Conservation (phyloP, 2,329 filamentous ascomycete species). For the Colletotrichum tabaci region DNA sequence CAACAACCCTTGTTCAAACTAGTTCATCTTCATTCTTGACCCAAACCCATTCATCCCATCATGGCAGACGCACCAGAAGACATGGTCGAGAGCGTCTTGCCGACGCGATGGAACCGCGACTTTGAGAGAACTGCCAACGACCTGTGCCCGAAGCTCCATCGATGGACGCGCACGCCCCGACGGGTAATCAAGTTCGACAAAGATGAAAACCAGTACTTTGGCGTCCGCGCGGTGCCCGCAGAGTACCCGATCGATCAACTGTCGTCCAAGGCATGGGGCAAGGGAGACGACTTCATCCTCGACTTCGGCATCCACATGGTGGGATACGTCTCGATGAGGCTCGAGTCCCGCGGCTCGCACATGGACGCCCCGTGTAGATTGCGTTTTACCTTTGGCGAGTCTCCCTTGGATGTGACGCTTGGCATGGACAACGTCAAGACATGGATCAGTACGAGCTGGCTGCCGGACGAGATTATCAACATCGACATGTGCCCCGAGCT, state of each 20-base stretch:
- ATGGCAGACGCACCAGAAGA: slow-evolving; percentile 31
- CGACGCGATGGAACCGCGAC: slow-evolving; percentile 32
- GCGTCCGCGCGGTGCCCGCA: slow-evolving; percentile 40
- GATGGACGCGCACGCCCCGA: slow-evolving; percentile 41
- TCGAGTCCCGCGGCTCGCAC: slow-evolving; percentile 48
- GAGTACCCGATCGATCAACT: slow-evolving; percentile 42
- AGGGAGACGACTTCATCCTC: slow-evolving; percentile 49
- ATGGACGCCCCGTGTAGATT: slow-evolving; percentile 54
- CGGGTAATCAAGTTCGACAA: slow-evolving; percentile 45
- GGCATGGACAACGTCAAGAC: slow-evolving; percentile 51
- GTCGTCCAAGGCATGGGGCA: slow-evolving; percentile 45
- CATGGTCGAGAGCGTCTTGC: slow-evolving; percentile 33
- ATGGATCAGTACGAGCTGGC: slow-evolving; percentile 56
- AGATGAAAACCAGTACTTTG: slow-evolving; percentile 45
- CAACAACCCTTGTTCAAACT: not conserved
- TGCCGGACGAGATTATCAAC: slow-evolving; percentile 55
- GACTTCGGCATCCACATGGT: slow-evolving; percentile 53
- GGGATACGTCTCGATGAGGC: slow-evolving; percentile 50
- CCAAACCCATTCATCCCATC: not conserved
- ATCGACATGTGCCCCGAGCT: slow-evolving; percentile 51
- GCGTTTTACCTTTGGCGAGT: slow-evolving; percentile 54
- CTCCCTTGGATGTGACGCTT: slow-evolving; percentile 54
- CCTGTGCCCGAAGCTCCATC: slow-evolving; percentile 37
- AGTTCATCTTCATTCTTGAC: not conserved
- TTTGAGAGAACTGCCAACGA: slow-evolving; percentile 34